A percentile compares a stretch with the other conserved stretches of the same genome.
phyloP scores from a whole-genome alignment of 257 asterid species.

The Cruciata laevipes region DNA sequence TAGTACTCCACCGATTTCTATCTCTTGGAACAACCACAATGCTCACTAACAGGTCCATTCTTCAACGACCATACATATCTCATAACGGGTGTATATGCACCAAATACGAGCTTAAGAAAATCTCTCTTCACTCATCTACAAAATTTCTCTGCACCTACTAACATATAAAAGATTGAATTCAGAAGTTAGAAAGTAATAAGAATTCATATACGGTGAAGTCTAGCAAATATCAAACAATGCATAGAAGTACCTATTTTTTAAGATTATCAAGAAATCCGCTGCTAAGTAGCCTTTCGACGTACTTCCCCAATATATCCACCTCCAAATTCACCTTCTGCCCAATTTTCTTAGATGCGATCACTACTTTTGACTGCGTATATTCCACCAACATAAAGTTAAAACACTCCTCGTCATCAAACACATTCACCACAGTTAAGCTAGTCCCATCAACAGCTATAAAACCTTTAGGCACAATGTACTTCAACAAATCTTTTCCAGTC shows the following conservation, averaged over 20 bases:
- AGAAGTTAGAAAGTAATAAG: neutral
- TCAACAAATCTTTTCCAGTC: conserved; percentile 44
- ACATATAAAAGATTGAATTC: neutral
- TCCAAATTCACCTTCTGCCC: conserved; percentile 87
- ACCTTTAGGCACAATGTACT: conserved; percentile 83
- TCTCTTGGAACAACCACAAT: neutral
- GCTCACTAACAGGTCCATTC: neutral
- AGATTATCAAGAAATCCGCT: conserved; percentile 47
- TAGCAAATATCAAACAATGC: neutral
- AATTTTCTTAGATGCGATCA: conserved; percentile 64
- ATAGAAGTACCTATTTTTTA: conserved; percentile 15
- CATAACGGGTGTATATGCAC: neutral
- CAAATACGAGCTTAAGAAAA: too few relatives aligned
- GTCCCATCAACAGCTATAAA: conserved; percentile 79
- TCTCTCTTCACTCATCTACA: neutral
- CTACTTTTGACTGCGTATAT: conserved; percentile 67
- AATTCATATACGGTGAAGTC: neutral
- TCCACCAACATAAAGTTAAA: conserved; percentile 76
- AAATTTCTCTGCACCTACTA: neutral
- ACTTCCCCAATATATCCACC: conserved; percentile 87
- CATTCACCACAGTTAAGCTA: conserved; percentile 83
- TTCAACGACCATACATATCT: neutral
- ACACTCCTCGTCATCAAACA: conserved; percentile 60
- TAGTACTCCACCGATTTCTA: neutral
- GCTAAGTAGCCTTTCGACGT: conserved; percentile 73